Evolutionary conservation across 2,329 filamentous ascomycete species (phyloP).

Genomic region (Dactylella cylindrospora): DNA sequence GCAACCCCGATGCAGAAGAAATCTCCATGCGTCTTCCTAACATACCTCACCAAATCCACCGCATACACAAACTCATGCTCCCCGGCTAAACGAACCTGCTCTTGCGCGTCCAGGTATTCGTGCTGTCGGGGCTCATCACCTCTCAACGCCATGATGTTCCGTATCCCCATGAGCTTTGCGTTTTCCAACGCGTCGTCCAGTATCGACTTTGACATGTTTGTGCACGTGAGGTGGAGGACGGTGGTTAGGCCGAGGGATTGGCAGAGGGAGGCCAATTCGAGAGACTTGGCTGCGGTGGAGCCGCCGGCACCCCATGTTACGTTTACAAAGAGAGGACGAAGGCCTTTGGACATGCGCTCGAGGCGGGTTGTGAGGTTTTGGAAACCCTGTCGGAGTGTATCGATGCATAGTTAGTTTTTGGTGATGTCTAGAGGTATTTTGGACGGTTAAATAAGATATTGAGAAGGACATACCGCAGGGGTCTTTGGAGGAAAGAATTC

Average conservation of each 20-base stretch:
- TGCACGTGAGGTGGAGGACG: slow-evolving; percentile 93
- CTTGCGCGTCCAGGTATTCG: slow-evolving; percentile 65
- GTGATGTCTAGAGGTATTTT: slow-evolving; percentile 24
- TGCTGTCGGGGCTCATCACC: slow-evolving; percentile 87
- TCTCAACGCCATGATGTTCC: slow-evolving; percentile 88
- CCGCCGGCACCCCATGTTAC: slow-evolving; percentile 98
- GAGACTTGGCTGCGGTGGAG: slow-evolving; percentile 83
- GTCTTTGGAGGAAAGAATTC: slow-evolving; percentile 99
- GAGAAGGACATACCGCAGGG: slow-evolving; percentile 63
- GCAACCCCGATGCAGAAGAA: slow-evolving; percentile 97
- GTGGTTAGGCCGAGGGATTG: slow-evolving; percentile 93
- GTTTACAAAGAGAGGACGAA: slow-evolving; percentile 91
- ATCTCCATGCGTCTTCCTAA: slow-evolving; percentile 79
- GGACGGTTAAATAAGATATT: slow-evolving; percentile 24
- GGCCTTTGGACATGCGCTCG: slow-evolving; percentile 87
- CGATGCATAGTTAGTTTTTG: slow-evolving; percentile 47
- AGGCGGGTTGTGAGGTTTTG: slow-evolving; percentile 90
- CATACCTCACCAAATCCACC: slow-evolving; percentile 84
- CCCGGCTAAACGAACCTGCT: slow-evolving; percentile 56
- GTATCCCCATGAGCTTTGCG: slow-evolving; percentile 83
- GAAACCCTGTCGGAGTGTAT: slow-evolving; percentile 64
- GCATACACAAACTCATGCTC: slow-evolving; percentile 83
- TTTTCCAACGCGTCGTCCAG: slow-evolving; percentile 89
- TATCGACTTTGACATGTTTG: slow-evolving; percentile 86
- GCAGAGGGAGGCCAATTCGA: slow-evolving; percentile 92